Evolutionary conservation across 192 early-diverging fungal genomes (phyloP), one percentile per base, ranked within the genome.

Genomic region (Oehlia diaphana): DNA sequence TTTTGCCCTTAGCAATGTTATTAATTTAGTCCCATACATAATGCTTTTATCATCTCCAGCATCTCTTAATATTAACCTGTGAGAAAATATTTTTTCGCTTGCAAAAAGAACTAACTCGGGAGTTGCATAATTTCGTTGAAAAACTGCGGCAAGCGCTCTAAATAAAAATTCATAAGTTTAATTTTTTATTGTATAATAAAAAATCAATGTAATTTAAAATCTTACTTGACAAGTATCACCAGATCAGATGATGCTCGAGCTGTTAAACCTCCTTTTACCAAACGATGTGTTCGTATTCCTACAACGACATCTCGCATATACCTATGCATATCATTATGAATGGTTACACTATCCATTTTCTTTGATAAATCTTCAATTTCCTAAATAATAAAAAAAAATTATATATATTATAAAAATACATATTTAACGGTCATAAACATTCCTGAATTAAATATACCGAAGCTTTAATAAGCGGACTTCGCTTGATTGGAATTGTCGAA

Each of bases 261-360:
- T 12, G 89, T 90, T 26, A 90, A 53, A 3, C 89, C 89, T 39
- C 88, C 84, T 49, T 86, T 84, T 16, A 90, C 83, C n/a, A 82
- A 76, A 28, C 87, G 85, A 47, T 90, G 89, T 9, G 86, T 90
- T 33, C 89, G 84, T 63, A 90, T 74, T 33, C 82, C 89, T n/a
- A 90, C 88, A 42, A 90, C 83, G 58, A 90, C 85, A 84, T 90
- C 89, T 13, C 89, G 82, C 64, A 90, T 89, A 50, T 90, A 90
- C 12, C 88, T 62, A 49, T 80, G 84, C 63, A 90, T 86, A 42
- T 90, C 89, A 58, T 83, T 87, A 74, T 87, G 83, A 9, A 90
- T 77, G n/a, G 84, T 80, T 12, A 90, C 86, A 23, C 62, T 76
- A 37, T 80, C 82, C 47, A 87, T 83, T 13, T 81, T 62, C 73